phyloP scores from a whole-genome alignment of 2,329 filamentous ascomycete species.

The Cladosporium austrohemisphaericum region DNA sequence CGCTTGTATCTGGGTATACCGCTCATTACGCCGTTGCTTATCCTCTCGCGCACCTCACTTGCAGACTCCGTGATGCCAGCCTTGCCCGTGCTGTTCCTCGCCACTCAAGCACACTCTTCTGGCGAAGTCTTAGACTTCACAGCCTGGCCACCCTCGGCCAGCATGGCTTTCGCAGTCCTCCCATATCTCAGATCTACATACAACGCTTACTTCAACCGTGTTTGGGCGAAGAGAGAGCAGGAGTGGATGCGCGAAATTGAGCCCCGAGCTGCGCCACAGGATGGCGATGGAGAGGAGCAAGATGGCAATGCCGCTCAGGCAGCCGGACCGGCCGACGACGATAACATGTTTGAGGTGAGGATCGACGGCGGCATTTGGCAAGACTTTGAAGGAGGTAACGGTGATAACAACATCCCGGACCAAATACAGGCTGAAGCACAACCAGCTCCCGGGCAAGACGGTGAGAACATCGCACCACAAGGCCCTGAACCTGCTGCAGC shows the following conservation, averaged over 20 bases:
- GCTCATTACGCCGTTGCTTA: slow-evolving; percentile 63
- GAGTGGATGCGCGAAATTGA: slow-evolving; percentile 62
- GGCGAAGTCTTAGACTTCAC: slow-evolving; percentile 48
- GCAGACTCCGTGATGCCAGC: slow-evolving; percentile 62
- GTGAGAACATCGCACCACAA: slow-evolving; percentile 34
- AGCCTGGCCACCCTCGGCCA: slow-evolving; percentile 64
- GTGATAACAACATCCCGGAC: slow-evolving; percentile 21
- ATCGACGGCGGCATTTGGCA: slow-evolving; percentile 41
- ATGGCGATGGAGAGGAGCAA: slow-evolving; percentile 13
- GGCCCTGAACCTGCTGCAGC: slow-evolving; percentile 40
- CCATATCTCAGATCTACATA: slow-evolving; percentile 65
- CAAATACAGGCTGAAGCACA: slow-evolving; percentile 31
- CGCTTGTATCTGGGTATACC: slow-evolving; percentile 59
- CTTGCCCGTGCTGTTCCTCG: slow-evolving; percentile 60
- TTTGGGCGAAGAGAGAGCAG: slow-evolving; percentile 56
- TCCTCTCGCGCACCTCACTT: slow-evolving; percentile 63
- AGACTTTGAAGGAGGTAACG: slow-evolving; percentile 39
- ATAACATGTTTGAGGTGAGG: slow-evolving; percentile 34
- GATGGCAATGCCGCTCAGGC: slow-evolving; percentile 16
- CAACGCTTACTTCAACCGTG: slow-evolving; percentile 57
- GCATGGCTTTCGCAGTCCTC: slow-evolving; percentile 61
- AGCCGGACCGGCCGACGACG: slow-evolving; percentile 19
- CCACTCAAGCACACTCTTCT: slow-evolving; percentile 47
- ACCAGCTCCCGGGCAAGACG: neutral
- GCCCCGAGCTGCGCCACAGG: slow-evolving; percentile 41